Evolutionary conservation across 768 basidiomycete species (phyloP).

Genomic region (Omphalotus guepiniiformis): DNA sequence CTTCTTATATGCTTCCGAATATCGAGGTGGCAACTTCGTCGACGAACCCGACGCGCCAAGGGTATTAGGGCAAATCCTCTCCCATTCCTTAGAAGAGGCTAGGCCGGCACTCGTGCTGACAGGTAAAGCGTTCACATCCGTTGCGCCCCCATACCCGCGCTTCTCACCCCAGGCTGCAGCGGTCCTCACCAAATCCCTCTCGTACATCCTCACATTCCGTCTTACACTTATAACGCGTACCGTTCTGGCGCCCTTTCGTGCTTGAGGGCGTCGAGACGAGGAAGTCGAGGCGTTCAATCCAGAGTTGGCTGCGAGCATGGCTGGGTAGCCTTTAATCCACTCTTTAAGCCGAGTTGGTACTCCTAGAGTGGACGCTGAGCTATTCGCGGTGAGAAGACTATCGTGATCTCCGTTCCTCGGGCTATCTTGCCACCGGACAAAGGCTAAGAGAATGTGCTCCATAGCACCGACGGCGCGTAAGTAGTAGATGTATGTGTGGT

Average conservation of each 20-base stretch:
- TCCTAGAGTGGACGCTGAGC: constrained; percentile 55
- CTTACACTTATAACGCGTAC: constrained; percentile 75
- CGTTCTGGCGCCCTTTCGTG: constrained; percentile 72
- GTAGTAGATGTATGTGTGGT: constrained; percentile 62
- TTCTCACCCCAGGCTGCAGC: constrained; percentile 39
- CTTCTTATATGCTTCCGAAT: constrained; percentile 73
- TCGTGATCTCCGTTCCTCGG: constrained; percentile 31
- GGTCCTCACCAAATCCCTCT: constrained; percentile 75
- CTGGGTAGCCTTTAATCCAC: constrained; percentile 88
- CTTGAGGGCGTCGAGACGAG: constrained; percentile 42
- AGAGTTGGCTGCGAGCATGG: constrained; percentile 64
- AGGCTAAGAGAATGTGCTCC: constrained; percentile 90
- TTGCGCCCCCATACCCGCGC: not conserved
- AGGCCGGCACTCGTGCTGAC: constrained; percentile 32
- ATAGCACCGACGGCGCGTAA: constrained; percentile 81
- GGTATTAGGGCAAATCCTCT: constrained; percentile 59
- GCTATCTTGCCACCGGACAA: constrained; percentile 78
- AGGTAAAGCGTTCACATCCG: not conserved
- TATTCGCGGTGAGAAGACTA: constrained; percentile 32
- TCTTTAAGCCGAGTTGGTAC: constrained; percentile 85
- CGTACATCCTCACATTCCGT: constrained; percentile 84
- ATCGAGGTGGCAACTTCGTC: constrained; percentile 49
- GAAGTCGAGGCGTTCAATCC: constrained; percentile 8
- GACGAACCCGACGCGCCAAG: constrained; percentile 30
- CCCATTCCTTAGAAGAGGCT: constrained; percentile 70